phyloP scores from a whole-genome alignment of 192 early-diverging fungal species.

The Backusella psychrophila region DNA sequence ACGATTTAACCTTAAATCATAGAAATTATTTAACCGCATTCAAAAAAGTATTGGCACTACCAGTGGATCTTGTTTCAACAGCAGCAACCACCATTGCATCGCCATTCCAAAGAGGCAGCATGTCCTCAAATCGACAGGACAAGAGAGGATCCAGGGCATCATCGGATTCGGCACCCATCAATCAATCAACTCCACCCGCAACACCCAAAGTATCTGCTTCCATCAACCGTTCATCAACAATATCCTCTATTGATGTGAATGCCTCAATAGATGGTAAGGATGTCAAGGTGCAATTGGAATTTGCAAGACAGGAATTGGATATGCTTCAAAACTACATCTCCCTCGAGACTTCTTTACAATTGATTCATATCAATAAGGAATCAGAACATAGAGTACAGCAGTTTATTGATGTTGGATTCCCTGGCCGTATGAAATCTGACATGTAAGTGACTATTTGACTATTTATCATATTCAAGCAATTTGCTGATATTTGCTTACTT shows the following conservation, averaged over 20 bases:
- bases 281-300: constrained; percentile 53
- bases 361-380: constrained; percentile 91
- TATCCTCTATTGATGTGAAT: constrained; percentile 19
- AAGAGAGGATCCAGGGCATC: background rate
- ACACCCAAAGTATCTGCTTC: constrained; percentile 11
- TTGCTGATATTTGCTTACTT: background rate
- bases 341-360: constrained; percentile 79
- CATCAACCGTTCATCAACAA: background rate
- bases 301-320: constrained; percentile 49
- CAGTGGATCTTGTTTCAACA: constrained; percentile 39
- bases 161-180: background rate
- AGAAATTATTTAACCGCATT: constrained; percentile 54
- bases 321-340: constrained; percentile 63
- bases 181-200: constrained; percentile 20
- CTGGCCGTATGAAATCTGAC: constrained; percentile 54
- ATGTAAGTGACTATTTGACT: constrained; percentile 44
- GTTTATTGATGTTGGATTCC: constrained; percentile 56
- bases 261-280: constrained; percentile 39
- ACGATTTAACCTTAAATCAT: background rate
- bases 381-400: constrained; percentile 56
- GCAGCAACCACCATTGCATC: constrained; percentile 34
- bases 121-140: background rate
- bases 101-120: constrained; percentile 17
- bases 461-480: background rate
- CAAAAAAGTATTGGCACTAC: constrained; percentile 48